Evolutionary conservation across 2,329 filamentous ascomycete species (phyloP).

Genomic region (Fusarium oligoseptatum): DNA sequence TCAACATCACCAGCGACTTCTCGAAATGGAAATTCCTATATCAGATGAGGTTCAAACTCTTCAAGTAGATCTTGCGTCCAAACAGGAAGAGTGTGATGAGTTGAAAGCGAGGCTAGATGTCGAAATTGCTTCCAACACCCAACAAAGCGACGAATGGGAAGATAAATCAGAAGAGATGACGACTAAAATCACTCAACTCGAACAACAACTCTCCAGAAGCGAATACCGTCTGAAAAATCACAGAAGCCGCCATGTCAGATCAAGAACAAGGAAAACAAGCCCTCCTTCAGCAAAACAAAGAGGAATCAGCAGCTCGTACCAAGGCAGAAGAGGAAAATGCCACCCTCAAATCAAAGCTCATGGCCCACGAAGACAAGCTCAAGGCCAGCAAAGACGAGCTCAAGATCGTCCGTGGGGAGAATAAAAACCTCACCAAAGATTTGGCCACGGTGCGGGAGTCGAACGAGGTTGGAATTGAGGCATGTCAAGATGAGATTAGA

Average conservation of each 20-base stretch:
- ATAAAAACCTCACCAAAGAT: neutral
- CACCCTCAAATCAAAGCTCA: neutral
- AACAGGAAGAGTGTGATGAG: neutral
- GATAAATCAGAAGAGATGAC: neutral
- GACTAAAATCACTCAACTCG: neutral
- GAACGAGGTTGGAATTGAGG: neutral
- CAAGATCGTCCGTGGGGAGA: neutral
- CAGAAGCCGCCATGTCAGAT: neutral
- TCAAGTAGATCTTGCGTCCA: neutral
- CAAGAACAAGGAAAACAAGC: neutral
- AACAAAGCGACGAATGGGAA: neutral
- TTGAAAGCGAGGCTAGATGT: neutral
- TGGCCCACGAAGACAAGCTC: neutral
- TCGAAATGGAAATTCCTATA: neutral
- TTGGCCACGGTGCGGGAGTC: neutral
- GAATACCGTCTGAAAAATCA: accelerated
- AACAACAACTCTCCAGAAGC: neutral
- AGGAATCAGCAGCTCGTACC: neutral
- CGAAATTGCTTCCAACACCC: neutral
- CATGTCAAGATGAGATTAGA: neutral
- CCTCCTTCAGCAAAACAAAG: neutral
- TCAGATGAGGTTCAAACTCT: neutral
- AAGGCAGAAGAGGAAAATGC: neutral
- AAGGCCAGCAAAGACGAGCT: neutral
- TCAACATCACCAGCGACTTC: neutral